Evolutionary conservation across 306 rosid genomes (phyloP), one percentile per base, ranked within the genome.

Genomic region (Notholithocarpus densiflorus): DNA sequence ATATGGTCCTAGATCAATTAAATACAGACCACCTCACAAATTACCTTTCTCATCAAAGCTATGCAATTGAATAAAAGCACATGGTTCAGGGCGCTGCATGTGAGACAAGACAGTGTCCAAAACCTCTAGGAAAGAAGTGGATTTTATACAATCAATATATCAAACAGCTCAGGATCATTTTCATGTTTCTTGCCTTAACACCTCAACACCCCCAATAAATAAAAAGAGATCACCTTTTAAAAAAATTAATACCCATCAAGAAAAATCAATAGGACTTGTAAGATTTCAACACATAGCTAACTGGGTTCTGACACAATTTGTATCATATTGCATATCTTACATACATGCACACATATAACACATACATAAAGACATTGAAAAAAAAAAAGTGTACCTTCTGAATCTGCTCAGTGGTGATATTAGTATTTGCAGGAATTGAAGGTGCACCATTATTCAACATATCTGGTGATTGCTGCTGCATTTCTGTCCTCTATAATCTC

Each of bases 391-490:
- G 76, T 26, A 87, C 94, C 92, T 82, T 77, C 73, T 88, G 92
- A 81, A 88, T 90, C 77, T 76, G 82, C 65, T 90, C 90, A 56
- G 89, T 84, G 51, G 89, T 45, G 78, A 82, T 61, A 68, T 52
- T 56, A 26, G 86, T 37, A 23, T 52, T 32, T 73, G 73, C n/a
- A 10, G 74, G 73, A 48, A 79, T 68, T 45, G 87, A 37, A 86
- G 83, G 77, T 77, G 87, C 53, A 48, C 14, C 87, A 75, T 12
- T 82, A 80, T 74, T 86, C 61, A 73, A 75, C 89, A 84, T 86
- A 73, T 82, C 69, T 31, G 73, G 66, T 21, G 19, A 9, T 48
- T 48, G 53, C 12, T 32, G 75, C 10, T 85, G 71, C 70, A 56
- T 87, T 71, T 82, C 61, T 20, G 61, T 20, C 32, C 48, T 65